Evolutionary conservation across 805 yeast genomes (phyloP).

Genomic region (Ogataea nitratoaversa): DNA sequence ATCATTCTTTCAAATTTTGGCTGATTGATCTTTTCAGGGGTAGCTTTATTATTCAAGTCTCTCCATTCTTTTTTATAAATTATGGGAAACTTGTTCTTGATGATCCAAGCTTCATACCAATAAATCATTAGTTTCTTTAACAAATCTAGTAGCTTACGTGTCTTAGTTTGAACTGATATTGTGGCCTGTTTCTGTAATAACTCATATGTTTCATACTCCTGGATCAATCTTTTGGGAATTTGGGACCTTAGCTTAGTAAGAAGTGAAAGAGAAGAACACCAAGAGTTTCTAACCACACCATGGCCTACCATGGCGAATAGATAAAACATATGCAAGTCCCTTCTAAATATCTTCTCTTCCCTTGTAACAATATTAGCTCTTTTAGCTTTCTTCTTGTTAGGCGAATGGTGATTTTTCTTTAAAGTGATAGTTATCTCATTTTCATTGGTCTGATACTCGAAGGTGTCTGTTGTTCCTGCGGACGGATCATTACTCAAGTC

Average conservation of each 20-base stretch:
- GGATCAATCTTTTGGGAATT: conserved; percentile 44
- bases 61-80: conserved; percentile 44
- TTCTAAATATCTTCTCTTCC: conserved; percentile 54
- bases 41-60: conserved; percentile 31
- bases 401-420: conserved; percentile 10
- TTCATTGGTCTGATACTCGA: conserved; percentile 7
- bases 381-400: conserved; percentile 27
- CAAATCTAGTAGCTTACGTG: conserved; percentile 73
- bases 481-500: conserved; percentile 21
- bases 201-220: conserved; percentile 37
- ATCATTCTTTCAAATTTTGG: conserved; percentile 42
- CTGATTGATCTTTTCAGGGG: conserved; percentile 30
- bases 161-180: conserved; percentile 36
- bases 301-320: conserved; percentile 60
- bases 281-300: conserved; percentile 63
- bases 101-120: conserved; percentile 41
- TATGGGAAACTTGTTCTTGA: conserved; percentile 44
- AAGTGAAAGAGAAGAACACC: conserved; percentile 58
- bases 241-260: conserved; percentile 37
- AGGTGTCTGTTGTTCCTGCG: background rate
- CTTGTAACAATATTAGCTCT: conserved; percentile 37
- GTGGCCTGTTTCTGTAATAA: conserved; percentile 15
- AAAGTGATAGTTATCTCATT: conserved; percentile 22
- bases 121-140: conserved; percentile 59
- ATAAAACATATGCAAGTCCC: conserved; percentile 52